Evolutionary conservation across 1,139 yeast species (phyloP), one percentile per base, ranked within the genome.

Genomic region (Suhomyces choctaworum): DNA sequence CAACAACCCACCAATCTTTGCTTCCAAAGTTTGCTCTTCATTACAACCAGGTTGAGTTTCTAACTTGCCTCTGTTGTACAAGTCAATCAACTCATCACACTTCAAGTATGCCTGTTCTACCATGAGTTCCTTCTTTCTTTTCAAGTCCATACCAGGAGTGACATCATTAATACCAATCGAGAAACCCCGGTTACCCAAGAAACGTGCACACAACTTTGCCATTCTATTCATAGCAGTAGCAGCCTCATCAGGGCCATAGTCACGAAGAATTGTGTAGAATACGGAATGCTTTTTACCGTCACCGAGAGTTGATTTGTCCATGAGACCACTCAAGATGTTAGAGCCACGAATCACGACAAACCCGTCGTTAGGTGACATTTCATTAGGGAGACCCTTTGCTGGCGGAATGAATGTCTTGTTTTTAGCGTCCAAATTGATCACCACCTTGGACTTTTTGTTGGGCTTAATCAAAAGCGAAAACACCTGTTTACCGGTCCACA

Each of bases 1-100:
- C 46, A 94, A 70, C 28, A 92, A 67, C 47, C 98, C 98, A 64
- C 97, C 95, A 60, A 94, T 92, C 54, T 90, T 90, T 31, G 97
- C 96, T 65, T 94, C 99, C 51, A 94, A 72, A 0, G 99, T 94
- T 58, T 94, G 97, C 54, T 94, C 99, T 62, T 90, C 97, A 55
- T 92, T 85, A 75, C 98, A 92, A 63, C 99, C 99, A 0, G 99
- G 98, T 57, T 94, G 98, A 1, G 98, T 90, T 60, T 92, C 98
- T 47, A 94, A 75, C 55, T 87, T 88, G 5, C 98, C 98, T 34
- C 80, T 71, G 44, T 86, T 82, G 58, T 79, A 87, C 46, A 77
- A 71, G 41, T 78, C 80, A 68, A 94, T 94, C 46, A 94, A 74
- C 50, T 87, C 94, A 55, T 92, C 97, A 76, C 97, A 90, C 65